phyloP scores from a whole-genome alignment of 257 asterid genomes.

The Solanum sitiens region DNA sequence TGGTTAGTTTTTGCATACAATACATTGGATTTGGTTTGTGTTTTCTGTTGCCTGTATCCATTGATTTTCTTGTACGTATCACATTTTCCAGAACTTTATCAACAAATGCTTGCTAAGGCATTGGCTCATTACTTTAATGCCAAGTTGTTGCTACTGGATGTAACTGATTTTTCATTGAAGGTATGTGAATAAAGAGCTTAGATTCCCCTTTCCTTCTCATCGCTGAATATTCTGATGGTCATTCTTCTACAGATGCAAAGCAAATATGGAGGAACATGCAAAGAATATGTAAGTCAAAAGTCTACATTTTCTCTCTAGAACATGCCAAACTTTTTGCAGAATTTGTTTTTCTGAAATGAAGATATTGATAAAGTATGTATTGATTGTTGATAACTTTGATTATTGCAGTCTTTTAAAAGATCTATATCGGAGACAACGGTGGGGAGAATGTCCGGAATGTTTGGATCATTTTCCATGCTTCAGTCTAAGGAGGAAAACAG shows the following conservation, averaged over 20 bases:
- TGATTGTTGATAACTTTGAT: constrained; percentile 3
- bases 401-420: constrained; percentile 52
- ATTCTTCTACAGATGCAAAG: constrained; percentile 48
- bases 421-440: constrained; percentile 69
- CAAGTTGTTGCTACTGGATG: constrained; percentile 57
- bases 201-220: not conserved
- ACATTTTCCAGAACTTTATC: constrained; percentile 44
- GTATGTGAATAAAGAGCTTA: constrained; percentile 15
- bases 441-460: constrained; percentile 43
- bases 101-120: constrained; percentile 79
- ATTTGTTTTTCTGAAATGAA: not conserved
- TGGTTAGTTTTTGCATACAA: constrained; percentile 25
- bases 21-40: not conserved
- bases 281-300: constrained; percentile 45
- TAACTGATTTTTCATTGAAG: constrained; percentile 61
- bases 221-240: constrained; percentile 7
- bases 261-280: constrained; percentile 53
- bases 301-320: not conserved
- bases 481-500: constrained; percentile 44
- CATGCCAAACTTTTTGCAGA: not conserved
- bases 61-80: not conserved
- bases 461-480: constrained; percentile 53
- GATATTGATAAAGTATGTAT: not conserved
- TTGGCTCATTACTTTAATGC: constrained; percentile 69
- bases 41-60: not conserved